Evolutionary conservation across 345 rosid species (phyloP), one percentile per base, ranked within the genome.

Genomic region (Chamaenerion angustifolium): DNA sequence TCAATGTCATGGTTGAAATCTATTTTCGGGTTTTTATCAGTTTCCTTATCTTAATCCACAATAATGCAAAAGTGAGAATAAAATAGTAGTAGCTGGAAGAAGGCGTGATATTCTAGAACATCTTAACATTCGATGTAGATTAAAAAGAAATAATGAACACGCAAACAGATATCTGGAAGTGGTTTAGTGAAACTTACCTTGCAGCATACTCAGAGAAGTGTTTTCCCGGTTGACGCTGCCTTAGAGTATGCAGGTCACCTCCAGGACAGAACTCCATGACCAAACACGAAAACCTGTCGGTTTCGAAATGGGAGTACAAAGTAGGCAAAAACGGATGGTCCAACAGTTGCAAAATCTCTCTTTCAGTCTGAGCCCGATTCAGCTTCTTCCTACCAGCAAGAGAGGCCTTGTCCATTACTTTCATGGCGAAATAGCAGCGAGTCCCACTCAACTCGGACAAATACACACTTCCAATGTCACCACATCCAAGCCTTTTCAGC

Each of bases 221-320:
- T 64, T 92, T 92, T 58, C 98, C 93, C 0, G 95, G 96, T 51
- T 92, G 98, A 1, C 93, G 81, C 67, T 92, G 98, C 67, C 98
- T 78, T 65, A 92, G 59, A 48, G 95, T 72, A 57, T 92, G 98
- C 31, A 90, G 82, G 76, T 90, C 98, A 50, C 98, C 98, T 12
- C 98, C 98, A 7, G 98, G 98, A 59, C 98, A 92, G 51, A 78
- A 87, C 47, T 92, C 98, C 96, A 92, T 87, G 46, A 92, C 98
- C 74, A 92, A 76, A 63, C 98, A 87, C 17, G 85, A 75, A 81
- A 92, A 92, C 50, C 98, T 75, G 27, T 92, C 98, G 0, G 98
- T 92, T 72, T 92, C 98, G 51, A 92, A 92, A 70, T 87, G 95
- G 0, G 96, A 82, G 49, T 90, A 90, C 70, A 90, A 66, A 12